Conservation (phyloP, 106 monocot species). For the Posidonia australis region DNA sequence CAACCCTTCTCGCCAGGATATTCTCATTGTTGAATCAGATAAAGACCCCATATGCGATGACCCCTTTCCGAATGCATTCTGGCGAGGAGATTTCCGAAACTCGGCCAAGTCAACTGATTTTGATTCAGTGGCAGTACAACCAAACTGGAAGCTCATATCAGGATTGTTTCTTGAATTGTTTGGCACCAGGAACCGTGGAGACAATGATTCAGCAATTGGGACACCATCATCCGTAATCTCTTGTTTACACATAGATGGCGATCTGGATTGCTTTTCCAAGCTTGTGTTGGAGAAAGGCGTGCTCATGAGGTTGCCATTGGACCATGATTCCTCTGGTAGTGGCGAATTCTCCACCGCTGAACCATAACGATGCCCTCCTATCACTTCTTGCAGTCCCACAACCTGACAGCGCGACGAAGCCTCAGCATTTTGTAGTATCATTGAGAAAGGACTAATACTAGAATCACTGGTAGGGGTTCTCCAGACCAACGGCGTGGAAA, state of each 20-base stretch:
- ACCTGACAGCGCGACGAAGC: slow-evolving; percentile 12
- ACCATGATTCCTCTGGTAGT: slow-evolving; percentile 13
- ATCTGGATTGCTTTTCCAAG: neutral
- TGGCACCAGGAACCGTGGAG: neutral
- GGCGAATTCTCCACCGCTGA: slow-evolving; percentile 16
- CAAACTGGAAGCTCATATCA: neutral
- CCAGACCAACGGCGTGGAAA: slow-evolving; percentile 34
- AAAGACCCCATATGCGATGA: too few species aligned
- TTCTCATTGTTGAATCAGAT: too few species aligned
- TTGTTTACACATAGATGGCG: neutral
- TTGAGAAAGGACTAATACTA: slow-evolving; percentile 78
- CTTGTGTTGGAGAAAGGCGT: slow-evolving; percentile 12
- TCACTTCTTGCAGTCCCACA: slow-evolving; percentile 17
- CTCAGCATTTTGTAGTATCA: slow-evolving; percentile 48
- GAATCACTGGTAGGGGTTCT: slow-evolving; percentile 50
- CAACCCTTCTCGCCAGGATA: neutral
- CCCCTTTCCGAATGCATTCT: neutral
- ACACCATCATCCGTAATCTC: too few species aligned
- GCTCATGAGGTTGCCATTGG: slow-evolving; percentile 8
- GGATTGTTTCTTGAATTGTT: neutral
- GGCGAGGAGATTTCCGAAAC: neutral
- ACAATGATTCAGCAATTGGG: too few species aligned
- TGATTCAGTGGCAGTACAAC: neutral
- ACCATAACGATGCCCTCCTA: slow-evolving; percentile 12
- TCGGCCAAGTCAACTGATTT: neutral